These are phyloP conservation scores for Tolypocladium capitatum DNA, from an alignment of 2,329 filamentous ascomycete species.

Conservation along the genomic window DNA sequence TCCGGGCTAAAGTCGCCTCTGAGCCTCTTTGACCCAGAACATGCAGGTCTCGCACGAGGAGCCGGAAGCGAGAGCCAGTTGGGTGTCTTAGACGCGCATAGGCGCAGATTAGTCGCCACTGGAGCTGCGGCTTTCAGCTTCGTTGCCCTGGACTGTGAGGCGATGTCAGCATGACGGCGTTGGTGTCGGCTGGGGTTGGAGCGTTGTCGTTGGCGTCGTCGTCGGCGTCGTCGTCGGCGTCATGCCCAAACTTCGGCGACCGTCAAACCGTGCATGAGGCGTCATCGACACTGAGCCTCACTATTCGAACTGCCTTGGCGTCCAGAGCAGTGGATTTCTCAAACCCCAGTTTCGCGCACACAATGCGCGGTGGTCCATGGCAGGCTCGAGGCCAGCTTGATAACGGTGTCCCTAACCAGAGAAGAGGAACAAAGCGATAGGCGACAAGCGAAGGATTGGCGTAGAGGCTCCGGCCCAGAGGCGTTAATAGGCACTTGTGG, in stretches of 20 bases:
- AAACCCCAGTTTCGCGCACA: too few species aligned
- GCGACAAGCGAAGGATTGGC: background rate
- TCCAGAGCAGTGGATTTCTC: too few species aligned
- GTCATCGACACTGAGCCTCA: background rate
- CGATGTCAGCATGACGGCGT: background rate
- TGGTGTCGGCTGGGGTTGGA: background rate
- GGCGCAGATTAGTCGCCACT: background rate
- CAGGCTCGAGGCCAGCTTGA: background rate
- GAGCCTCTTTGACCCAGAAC: slow-evolving; percentile 5
- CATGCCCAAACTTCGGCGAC: background rate
- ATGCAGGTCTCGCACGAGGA: slow-evolving; percentile 7
- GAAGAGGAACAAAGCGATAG: background rate
- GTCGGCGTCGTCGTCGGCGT: too few species aligned
- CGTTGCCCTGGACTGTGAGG: background rate
- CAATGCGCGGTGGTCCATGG: too few species aligned
- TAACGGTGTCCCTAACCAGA: background rate
- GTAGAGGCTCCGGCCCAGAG: background rate
- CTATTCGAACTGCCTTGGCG: background rate
- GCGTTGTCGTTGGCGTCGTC: background rate
- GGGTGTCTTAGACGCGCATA: slow-evolving; percentile 2
- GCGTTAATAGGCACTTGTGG: background rate
- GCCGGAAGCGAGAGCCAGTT: background rate
- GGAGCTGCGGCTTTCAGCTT: slow-evolving; percentile 8
- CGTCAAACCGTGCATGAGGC: background rate
- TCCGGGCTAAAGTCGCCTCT: slow-evolving; percentile 7